Conservation (phyloP, 768 basidiomycete species). For the Rhodotorula diobovata region DNA sequence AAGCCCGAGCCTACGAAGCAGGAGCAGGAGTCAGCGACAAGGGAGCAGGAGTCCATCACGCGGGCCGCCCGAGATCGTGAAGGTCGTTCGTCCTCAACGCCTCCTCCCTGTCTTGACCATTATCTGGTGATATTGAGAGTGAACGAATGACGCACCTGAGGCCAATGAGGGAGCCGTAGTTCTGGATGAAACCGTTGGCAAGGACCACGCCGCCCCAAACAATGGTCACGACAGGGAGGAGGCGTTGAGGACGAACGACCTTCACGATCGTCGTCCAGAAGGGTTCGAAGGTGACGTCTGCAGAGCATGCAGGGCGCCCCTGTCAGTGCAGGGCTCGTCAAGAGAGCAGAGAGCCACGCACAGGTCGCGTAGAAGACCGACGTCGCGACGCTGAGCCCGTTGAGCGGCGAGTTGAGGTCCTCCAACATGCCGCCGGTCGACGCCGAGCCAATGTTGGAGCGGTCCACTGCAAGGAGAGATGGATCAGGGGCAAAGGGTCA, state of each 20-base stretch:
- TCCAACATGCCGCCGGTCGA: conserved; percentile 1
- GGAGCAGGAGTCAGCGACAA: no score
- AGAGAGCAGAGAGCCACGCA: neutral
- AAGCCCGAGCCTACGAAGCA: conserved; percentile 14
- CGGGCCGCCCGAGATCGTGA: no score
- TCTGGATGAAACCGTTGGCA: conserved; percentile 28
- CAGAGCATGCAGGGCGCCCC: no score
- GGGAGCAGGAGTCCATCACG: no score
- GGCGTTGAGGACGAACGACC: conserved; percentile 1
- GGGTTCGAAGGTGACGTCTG: conserved; percentile 25
- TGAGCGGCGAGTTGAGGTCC: conserved; percentile 18
- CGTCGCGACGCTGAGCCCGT: conserved; percentile 14
- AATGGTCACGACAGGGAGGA: conserved; percentile 26
- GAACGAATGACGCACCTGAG: no score
- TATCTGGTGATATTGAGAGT: no score
- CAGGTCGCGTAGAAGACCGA: conserved; percentile 26
- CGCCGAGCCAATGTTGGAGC: neutral
- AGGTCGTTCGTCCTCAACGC: conserved; percentile 5
- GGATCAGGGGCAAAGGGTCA: no score
- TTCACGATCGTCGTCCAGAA: conserved; percentile 24
- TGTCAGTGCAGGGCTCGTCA: neutral
- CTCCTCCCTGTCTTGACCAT: conserved; percentile 27
- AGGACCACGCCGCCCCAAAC: conserved; percentile 21
- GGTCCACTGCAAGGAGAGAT: neutral
- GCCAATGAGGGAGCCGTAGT: conserved; percentile 20